Base-by-base conservation (phyloP, 2,329 filamentous ascomycete species). In the Pseudocercospora macadamiae region DNA sequence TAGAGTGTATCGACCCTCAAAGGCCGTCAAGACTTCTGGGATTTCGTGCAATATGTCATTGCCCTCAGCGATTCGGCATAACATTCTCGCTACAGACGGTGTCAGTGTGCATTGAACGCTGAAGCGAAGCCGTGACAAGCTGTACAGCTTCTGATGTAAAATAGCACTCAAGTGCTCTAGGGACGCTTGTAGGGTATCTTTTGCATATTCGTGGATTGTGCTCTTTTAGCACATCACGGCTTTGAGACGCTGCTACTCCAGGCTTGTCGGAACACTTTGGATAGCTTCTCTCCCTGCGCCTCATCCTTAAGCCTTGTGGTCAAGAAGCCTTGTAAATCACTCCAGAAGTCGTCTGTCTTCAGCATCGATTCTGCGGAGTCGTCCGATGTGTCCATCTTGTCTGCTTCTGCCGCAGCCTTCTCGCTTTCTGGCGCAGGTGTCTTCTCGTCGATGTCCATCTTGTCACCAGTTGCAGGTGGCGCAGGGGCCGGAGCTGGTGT, bases 271-370 rank as follows among this genome's bases (percentile, higher is more conserved):
- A 97, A 97, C 19, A 89, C 73, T 4, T 74, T 78, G 32, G 83
- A 82, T 68, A 93, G 74, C 67, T 86, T 83, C 65, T 84, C 84
- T 0, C 89, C 90, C 70, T 84, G 81, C 2, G 72, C 73, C 52
- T 82, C 86, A 71, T 96, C 89, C 75, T 89, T 86, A 68, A 96
- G 76, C 72, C 91, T 84, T 78, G 93, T 89, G 70, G 86, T 77
- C 73, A 99, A 73, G 75, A 93, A 97, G 0, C 84, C 89, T 71
- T 86, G 86, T 63, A 99, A 75, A 77, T 97, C 95, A 7, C 77
- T 77, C 95, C 95, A 99, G 72, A 99, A 99, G 55, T 83, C 86
- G 5, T 88, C 84, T 10, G 85, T 88, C 70, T 84, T 78, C 64
- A 96, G 71, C 18, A 89, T 82, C 25, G 84, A 83, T 54, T 76